Percentiles rank a stretch among this genome's conserved stretches.
These are phyloP conservation scores for Saccharomycopsis sp. DNA, from an alignment of 805 yeast genomes.

Conservation along the genomic window DNA sequence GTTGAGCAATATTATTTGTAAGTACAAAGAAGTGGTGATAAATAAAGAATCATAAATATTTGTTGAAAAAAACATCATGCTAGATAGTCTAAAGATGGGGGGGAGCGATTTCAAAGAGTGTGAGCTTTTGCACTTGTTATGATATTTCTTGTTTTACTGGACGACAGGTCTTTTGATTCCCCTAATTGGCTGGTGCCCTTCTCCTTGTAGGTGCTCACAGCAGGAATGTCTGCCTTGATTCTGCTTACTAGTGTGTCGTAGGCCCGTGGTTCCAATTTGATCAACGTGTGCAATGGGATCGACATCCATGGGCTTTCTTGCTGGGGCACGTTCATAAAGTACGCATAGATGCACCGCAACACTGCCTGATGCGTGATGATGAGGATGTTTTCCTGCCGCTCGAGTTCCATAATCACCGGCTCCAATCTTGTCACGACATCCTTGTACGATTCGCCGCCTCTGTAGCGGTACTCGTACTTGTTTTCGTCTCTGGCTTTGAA, in stretches of 20 bases:
- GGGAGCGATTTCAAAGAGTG: too few relatives aligned
- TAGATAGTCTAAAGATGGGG: too few relatives aligned
- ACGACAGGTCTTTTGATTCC: too few relatives aligned
- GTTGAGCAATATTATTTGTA: too few relatives aligned
- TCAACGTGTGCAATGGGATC: slow-evolving; percentile 91
- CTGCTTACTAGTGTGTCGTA: slow-evolving; percentile 81
- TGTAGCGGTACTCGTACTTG: slow-evolving; percentile 89
- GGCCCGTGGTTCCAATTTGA: slow-evolving; percentile 92
- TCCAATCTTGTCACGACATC: slow-evolving; percentile 92
- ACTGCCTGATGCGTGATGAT: slow-evolving; percentile 98
- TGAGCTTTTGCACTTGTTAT: slow-evolving; percentile 19
- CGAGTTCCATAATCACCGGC: slow-evolving; percentile 97
- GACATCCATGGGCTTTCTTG: slow-evolving; percentile 99
- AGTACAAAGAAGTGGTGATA: too few relatives aligned
- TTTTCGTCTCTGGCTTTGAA: slow-evolving; percentile 93
- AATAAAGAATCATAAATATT: too few relatives aligned
- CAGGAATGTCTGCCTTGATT: slow-evolving; percentile 94
- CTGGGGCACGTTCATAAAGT: slow-evolving; percentile 97
- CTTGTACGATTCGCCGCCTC: slow-evolving; percentile 95
- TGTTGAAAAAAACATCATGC: too few relatives aligned
- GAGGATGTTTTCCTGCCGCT: slow-evolving; percentile 90
- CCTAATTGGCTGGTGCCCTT: slow-evolving; percentile 65
- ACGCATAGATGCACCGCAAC: slow-evolving; percentile 90
- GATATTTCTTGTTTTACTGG: too few relatives aligned
- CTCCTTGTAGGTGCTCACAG: slow-evolving; percentile 93